Evolutionary conservation across 1,139 yeast species (phyloP), one percentile per base, ranked within the genome.

Genomic region (Scheffersomyces insectosa): DNA sequence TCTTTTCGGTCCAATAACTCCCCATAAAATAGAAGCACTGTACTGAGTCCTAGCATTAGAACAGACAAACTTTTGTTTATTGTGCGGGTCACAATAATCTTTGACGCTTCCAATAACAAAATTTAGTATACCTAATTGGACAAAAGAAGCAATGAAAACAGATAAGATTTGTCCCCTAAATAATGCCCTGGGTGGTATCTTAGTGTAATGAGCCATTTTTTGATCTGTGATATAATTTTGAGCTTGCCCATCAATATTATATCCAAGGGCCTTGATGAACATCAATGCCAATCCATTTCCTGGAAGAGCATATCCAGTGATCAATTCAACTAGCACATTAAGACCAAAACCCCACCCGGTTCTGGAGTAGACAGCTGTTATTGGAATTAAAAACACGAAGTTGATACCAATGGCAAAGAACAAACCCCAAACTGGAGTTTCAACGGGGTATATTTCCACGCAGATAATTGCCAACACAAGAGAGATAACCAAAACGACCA

Each of bases 221-320:
- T 66, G 72, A 46, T 66, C 72, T 2, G 68, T 56, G 27, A 67
- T 62, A 46, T 68, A 68, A 47, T 66, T 66, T 41, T 66, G 60
- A 3, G 72, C 72, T 43, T 68, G 72, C 14, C 62, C 57, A 43
- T 66, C 72, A 34, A 68, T 54, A 38, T 57, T 56, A 42, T 49
- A 54, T 9, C 60, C 61, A 42, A 52, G 47, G n/a, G 60, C 59
- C 43, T 57, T 56, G 42, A 56, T 47, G 39, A 50, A 54, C 42
- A 43, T 55, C 48, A 57, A 48, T 0, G 60, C 62, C 39, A 52
- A 42, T 6, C 57, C 57, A 37, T 56, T 55, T n/a, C 60, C 60
- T 13, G 61, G 60, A 8, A 56, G 31, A 7, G 58, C 59, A 34
- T 51, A 54, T 3, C 62, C 62, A 7, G 54, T 48, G 36, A 57